A percentile compares a stretch with the other conserved stretches of the same genome.
Conservation (phyloP, 2,329 filamentous ascomycete species). For the Xylaria sp. region DNA sequence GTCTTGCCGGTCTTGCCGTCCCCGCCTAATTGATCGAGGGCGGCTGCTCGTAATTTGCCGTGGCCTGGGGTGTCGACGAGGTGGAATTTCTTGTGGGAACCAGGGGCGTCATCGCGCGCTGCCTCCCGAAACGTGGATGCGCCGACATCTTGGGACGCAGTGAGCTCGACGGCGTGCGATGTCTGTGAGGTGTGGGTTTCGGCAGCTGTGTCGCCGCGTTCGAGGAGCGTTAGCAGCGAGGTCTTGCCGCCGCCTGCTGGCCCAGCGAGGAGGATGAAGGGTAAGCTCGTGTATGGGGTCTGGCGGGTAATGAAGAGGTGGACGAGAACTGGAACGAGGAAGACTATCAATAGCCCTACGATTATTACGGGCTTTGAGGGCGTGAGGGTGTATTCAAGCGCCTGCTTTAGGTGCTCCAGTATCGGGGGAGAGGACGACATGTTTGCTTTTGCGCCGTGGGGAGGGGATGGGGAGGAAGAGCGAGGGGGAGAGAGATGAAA, state of each 20-base stretch:
- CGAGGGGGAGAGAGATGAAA: background rate
- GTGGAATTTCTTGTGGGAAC: slow-evolving; percentile 71
- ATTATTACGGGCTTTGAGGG: slow-evolving; percentile 68
- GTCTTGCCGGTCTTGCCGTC: slow-evolving; percentile 5
- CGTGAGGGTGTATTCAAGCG: slow-evolving; percentile 61
- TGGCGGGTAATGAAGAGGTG: slow-evolving; percentile 76
- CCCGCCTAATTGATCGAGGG: slow-evolving; percentile 57
- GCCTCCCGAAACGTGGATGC: slow-evolving; percentile 54
- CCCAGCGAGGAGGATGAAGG: slow-evolving; percentile 80
- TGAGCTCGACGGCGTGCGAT: slow-evolving; percentile 59
- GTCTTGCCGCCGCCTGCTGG: slow-evolving; percentile 89
- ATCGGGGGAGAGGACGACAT: slow-evolving; percentile 20
- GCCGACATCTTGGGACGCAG: slow-evolving; percentile 53
- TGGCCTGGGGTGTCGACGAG: slow-evolving; percentile 93
- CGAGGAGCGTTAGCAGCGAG: slow-evolving; percentile 76
- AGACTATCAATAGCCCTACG: slow-evolving; percentile 71
- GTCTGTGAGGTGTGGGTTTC: slow-evolving; percentile 63
- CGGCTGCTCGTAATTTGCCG: slow-evolving; percentile 83
- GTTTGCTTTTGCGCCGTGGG: slow-evolving; percentile 1
- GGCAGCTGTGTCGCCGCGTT: slow-evolving; percentile 55
- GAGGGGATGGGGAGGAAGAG: no score
- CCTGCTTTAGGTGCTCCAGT: slow-evolving; percentile 46
- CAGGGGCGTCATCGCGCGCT: slow-evolving; percentile 61
- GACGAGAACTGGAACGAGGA: slow-evolving; percentile 77
- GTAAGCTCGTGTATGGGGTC: slow-evolving; percentile 69